Conservation (phyloP, 805 yeast species). For the Myxozyma neotropica region DNA sequence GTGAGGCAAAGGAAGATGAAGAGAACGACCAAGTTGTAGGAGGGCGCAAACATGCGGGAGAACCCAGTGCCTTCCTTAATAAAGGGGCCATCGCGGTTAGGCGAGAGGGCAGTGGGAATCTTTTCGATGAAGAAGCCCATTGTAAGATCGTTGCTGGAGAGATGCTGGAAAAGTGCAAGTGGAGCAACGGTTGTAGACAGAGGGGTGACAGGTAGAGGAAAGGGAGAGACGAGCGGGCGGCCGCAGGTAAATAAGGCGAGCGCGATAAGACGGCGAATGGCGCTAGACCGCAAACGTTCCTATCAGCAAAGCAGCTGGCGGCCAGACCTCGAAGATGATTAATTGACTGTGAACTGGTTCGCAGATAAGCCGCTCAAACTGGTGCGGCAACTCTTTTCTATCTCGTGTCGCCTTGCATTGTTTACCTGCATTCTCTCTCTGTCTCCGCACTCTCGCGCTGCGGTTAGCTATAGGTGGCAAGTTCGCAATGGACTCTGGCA, state of each 20-base stretch:
- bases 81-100: conserved; percentile 32
- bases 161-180: not conserved
- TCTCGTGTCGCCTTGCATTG: not conserved
- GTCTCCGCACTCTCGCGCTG: not conserved
- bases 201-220: not conserved
- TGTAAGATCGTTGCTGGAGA: conserved; percentile 6
- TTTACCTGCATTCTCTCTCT: not conserved
- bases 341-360: not conserved
- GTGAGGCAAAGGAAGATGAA: conserved; percentile 29
- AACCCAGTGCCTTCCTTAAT: conserved; percentile 35
- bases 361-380: conserved; percentile 10
- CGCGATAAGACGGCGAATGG: conserved; percentile 12
- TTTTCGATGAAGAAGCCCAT: conserved; percentile 35
- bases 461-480: too few relatives aligned
- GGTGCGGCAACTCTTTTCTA: not conserved
- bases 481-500: too few relatives aligned
- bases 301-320: conserved; percentile 4
- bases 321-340: conserved; percentile 10
- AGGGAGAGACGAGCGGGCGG: not conserved
- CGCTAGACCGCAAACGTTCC: conserved; percentile 7
- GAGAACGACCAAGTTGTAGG: conserved; percentile 31
- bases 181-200: too few relatives aligned
- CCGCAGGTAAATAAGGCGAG: conserved; percentile 11
- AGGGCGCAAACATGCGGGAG: conserved; percentile 30
- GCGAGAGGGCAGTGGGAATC: conserved; percentile 32